Percentiles rank a stretch among this genome's conserved stretches.
Conservation (phyloP, 2,329 filamentous ascomycete genomes). For the Pseudonectria foliicola region DNA sequence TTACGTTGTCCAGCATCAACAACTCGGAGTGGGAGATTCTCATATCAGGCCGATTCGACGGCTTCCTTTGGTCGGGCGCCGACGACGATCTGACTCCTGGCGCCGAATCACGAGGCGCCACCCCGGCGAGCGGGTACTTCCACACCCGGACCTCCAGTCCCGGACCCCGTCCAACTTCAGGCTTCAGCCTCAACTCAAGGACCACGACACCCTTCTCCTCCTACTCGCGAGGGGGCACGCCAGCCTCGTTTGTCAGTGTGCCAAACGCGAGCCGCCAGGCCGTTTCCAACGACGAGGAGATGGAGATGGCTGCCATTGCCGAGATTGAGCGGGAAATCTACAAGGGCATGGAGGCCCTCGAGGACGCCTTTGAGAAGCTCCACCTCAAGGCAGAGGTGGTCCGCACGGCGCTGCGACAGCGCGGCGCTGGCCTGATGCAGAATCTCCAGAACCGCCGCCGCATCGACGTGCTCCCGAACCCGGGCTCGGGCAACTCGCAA, state of each 20-base stretch:
- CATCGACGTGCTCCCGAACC: slow-evolving; percentile 47
- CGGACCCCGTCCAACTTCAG: slow-evolving; percentile 33
- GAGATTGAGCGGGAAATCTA: slow-evolving; percentile 94
- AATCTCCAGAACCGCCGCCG: slow-evolving; percentile 53
- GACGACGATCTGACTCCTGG: slow-evolving; percentile 49
- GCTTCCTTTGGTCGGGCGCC: slow-evolving; percentile 89
- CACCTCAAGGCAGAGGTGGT: slow-evolving; percentile 79
- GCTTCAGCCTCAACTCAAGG: slow-evolving; percentile 35
- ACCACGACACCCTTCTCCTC: slow-evolving; percentile 42
- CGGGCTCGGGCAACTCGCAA: slow-evolving; percentile 40
- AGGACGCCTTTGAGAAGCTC: slow-evolving; percentile 89
- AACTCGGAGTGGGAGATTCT: slow-evolving; percentile 95
- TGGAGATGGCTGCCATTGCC: slow-evolving; percentile 80
- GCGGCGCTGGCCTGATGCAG: slow-evolving; percentile 67
- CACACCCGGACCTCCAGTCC: slow-evolving; percentile 33
- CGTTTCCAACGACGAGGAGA: slow-evolving; percentile 89
- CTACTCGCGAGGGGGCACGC: slow-evolving; percentile 50
- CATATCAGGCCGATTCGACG: slow-evolving; percentile 87
- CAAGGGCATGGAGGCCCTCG: slow-evolving; percentile 84
- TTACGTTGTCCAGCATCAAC: slow-evolving; percentile 81
- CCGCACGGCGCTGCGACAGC: slow-evolving; percentile 70
- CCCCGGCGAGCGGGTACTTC: slow-evolving; percentile 44
- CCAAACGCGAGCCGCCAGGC: slow-evolving; percentile 48
- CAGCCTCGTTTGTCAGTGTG: slow-evolving; percentile 51
- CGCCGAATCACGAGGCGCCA: slow-evolving; percentile 46